Percentiles rank a stretch among this genome's conserved stretches.
Evolutionary conservation across 805 yeast genomes (phyloP).

Genomic region (Nakazawaea siamensis): DNA sequence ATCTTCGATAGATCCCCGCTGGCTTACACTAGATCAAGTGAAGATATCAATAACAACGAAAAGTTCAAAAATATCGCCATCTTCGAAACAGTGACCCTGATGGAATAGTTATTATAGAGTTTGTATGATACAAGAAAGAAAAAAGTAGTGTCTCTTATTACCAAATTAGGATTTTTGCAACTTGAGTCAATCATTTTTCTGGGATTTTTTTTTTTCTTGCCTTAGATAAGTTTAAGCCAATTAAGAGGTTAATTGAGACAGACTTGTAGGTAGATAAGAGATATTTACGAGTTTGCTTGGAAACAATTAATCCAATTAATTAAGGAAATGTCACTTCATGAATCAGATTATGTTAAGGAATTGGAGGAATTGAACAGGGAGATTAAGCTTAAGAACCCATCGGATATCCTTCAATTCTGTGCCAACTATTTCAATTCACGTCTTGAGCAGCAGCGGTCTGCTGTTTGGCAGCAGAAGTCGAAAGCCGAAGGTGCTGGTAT

Average conservation of each 20-base stretch:
- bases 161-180: too few species aligned
- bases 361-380: slow-evolving; percentile 57
- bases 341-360: slow-evolving; percentile 27
- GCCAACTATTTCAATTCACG: slow-evolving; percentile 61
- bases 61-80: slow-evolving; percentile 4
- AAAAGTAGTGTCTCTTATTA: too few species aligned
- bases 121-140: too few species aligned
- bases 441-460: slow-evolving; percentile 50
- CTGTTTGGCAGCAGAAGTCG: slow-evolving; percentile 40
- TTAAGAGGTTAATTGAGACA: too few species aligned
- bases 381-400: slow-evolving; percentile 45
- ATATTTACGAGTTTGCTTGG: too few species aligned
- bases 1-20: slow-evolving; percentile 37
- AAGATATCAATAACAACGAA: not conserved
- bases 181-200: too few species aligned
- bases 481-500: slow-evolving; percentile 44
- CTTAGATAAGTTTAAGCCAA: too few species aligned
- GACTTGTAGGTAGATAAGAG: too few species aligned
- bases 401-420: slow-evolving; percentile 67
- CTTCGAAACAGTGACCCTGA: slow-evolving; percentile 6
- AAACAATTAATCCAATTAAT: not conserved
- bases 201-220: too few species aligned
- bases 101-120: slow-evolving; percentile 4
- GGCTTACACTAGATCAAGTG: slow-evolving; percentile 27
- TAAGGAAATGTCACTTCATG: slow-evolving; percentile 7